Evolutionary conservation across 805 yeast genomes (phyloP).

Genomic region (Suhomyces kilbournensis): DNA sequence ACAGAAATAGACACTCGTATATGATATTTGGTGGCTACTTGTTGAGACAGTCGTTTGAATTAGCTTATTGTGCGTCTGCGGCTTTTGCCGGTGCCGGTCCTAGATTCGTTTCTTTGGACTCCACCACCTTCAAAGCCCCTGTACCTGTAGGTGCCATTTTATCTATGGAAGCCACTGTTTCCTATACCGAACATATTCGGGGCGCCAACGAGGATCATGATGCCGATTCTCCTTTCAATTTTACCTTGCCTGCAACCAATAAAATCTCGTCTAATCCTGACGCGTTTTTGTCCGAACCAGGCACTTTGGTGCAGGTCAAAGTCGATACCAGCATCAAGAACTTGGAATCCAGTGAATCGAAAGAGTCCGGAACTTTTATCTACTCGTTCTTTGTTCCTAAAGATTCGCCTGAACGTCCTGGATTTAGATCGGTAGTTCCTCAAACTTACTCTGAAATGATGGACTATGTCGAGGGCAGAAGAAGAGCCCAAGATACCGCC

Average conservation of each 20-base stretch:
- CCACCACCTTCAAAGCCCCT: constrained; percentile 89
- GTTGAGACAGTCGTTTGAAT: constrained; percentile 87
- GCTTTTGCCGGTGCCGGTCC: constrained; percentile 84
- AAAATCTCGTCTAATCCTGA: constrained; percentile 46
- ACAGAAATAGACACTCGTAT: constrained; percentile 89
- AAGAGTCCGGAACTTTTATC: constrained; percentile 82
- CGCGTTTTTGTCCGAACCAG: constrained; percentile 69
- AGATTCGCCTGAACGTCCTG: constrained; percentile 48
- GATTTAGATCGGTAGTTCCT: constrained; percentile 78
- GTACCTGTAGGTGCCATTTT: constrained; percentile 94
- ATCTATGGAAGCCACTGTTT: constrained; percentile 76
- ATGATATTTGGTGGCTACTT: constrained; percentile 95
- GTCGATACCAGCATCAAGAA: constrained; percentile 79
- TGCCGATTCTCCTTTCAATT: constrained; percentile 42
- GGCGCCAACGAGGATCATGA: constrained; percentile 22
- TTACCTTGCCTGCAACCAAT: constrained; percentile 59
- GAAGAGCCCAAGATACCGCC: constrained; percentile 84
- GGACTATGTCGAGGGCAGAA: constrained; percentile 83
- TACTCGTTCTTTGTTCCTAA: constrained; percentile 85
- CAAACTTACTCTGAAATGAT: constrained; percentile 90
- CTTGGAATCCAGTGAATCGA: constrained; percentile 56
- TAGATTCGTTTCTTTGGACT: constrained; percentile 83
- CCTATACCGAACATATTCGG: constrained; percentile 80
- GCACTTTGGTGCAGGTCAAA: constrained; percentile 84
- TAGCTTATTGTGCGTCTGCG: constrained; percentile 91